Conservation (phyloP, 441 rosid genomes). For the Erodium moschatum region DNA sequence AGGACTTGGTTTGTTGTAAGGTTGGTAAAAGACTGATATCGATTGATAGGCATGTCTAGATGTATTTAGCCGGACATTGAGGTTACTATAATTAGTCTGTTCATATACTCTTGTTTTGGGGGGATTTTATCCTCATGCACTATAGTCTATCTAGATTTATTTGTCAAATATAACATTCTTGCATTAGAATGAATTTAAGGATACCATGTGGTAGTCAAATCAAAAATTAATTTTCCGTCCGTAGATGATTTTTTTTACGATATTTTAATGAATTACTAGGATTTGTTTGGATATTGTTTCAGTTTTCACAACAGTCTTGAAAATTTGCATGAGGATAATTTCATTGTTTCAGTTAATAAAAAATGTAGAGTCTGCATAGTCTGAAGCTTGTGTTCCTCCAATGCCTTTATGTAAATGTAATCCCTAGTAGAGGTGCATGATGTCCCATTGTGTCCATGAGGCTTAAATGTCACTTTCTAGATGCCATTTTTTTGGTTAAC, state of each 20-base stretch:
- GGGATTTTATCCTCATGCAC: background rate
- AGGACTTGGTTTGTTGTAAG: conserved; percentile 89
- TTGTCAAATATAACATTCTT: no score
- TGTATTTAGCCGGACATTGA: background rate
- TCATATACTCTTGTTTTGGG: background rate
- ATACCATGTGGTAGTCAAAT: background rate
- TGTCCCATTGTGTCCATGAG: background rate
- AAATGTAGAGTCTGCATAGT: background rate
- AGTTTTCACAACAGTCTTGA: background rate
- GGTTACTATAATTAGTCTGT: background rate
- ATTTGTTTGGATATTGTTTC: background rate
- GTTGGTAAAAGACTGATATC: conserved; percentile 32
- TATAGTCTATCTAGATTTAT: background rate
- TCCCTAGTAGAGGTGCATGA: background rate
- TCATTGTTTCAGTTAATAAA: background rate
- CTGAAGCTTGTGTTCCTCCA: conserved; percentile 9
- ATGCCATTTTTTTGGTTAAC: no score
- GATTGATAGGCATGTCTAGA: conserved; percentile 5
- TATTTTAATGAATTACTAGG: background rate
- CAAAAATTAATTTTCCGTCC: background rate
- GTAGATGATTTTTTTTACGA: background rate
- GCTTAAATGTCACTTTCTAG: background rate
- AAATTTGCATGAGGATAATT: background rate
- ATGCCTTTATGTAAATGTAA: background rate
- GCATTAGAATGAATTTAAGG: background rate